Evolutionary conservation across 805 yeast species (phyloP), one percentile per base, ranked within the genome.

Genomic region (Barnettozyma californica): DNA sequence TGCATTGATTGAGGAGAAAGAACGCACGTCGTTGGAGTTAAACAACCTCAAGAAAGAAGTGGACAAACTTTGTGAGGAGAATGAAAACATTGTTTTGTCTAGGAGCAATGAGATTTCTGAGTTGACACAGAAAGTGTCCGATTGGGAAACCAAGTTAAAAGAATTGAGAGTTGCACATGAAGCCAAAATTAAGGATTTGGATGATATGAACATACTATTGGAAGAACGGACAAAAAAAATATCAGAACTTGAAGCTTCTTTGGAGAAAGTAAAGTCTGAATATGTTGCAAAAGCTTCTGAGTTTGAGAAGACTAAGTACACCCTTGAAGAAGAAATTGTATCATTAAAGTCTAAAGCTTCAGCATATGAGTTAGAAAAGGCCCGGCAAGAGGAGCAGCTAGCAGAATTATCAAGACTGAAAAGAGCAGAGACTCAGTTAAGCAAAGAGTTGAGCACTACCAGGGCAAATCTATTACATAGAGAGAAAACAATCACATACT

Each of bases 401-500:
- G 18, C 51, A 11, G 57, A 60, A 27, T 35, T 54, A 10, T 43
- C 52, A 14, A 56, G 56, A 40, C 44, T 54, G 35, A 59, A 59
- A 48, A 51, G 57, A 26, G 50, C 52, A 9, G 62, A 62, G 26
- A 49, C 53, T 5, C 39, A 53, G 1, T 35, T 67, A 25, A 57
- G 49, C 11, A 59, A 61, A 39, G 65, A 58, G 33, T 33, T 62
- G 9, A 11, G 44, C 0, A 44, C 51, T 8, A 21, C 48, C 4
- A 52, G 51, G 42, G 26, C 44, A 11, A 56, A 55, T 10, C 27
- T 68, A 7, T 27, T 34, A 2, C 70, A 67, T 45, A 65, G 68
- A 51, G 74, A 69, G 29, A 70, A 69, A 47, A 68, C 71, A 1
- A 64, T 70, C 11, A 53, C 48, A 4, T 68, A 68, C 50, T 54